A percentile compares a stretch with the other conserved stretches of the same genome.
Conservation (phyloP, 176 grass and related monocot genomes). For the Cenchrus purpureus region DNA sequence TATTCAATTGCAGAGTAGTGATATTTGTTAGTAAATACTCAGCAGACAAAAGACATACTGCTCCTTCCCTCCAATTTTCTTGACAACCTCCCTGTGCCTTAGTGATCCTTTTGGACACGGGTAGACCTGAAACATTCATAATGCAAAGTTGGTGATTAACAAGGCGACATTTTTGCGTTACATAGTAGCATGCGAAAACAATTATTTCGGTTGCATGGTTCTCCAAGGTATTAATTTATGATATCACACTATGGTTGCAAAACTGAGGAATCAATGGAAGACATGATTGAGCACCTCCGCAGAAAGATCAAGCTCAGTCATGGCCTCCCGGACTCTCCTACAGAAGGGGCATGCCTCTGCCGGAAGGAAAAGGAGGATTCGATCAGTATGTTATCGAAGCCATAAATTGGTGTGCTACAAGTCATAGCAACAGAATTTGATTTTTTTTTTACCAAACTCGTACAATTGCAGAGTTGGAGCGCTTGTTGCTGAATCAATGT, state of each 20-base stretch:
- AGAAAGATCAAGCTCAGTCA: slow-evolving; percentile 93
- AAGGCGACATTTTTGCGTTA: neutral
- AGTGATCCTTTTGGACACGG: slow-evolving; percentile 96
- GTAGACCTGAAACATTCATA: slow-evolving; percentile 65
- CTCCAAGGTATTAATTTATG: neutral
- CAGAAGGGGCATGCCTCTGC: slow-evolving; percentile 98
- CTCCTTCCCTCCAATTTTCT: slow-evolving; percentile 86
- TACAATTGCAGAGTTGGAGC: slow-evolving; percentile 71
- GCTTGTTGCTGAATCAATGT: neutral
- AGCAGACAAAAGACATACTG: slow-evolving; percentile 65
- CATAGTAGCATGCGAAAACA: neutral
- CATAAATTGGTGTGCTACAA: neutral
- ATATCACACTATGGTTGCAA: neutral
- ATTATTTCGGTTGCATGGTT: neutral
- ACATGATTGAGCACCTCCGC: slow-evolving; percentile 56
- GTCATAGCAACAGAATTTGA: slow-evolving; percentile 10
- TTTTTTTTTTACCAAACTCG: slow-evolving; percentile 84
- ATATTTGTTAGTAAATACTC: slow-evolving; percentile 26
- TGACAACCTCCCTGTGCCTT: slow-evolving; percentile 75
- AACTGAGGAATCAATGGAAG: neutral
- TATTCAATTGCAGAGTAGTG: neutral
- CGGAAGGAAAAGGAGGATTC: slow-evolving; percentile 32
- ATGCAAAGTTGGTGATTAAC: neutral
- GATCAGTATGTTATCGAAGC: slow-evolving; percentile 20
- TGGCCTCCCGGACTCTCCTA: slow-evolving; percentile 90